A percentile compares a stretch with the other conserved stretches of the same genome.
Conservation (phyloP, 2,329 filamentous ascomycete species). For the Penicillium verrucosum region DNA sequence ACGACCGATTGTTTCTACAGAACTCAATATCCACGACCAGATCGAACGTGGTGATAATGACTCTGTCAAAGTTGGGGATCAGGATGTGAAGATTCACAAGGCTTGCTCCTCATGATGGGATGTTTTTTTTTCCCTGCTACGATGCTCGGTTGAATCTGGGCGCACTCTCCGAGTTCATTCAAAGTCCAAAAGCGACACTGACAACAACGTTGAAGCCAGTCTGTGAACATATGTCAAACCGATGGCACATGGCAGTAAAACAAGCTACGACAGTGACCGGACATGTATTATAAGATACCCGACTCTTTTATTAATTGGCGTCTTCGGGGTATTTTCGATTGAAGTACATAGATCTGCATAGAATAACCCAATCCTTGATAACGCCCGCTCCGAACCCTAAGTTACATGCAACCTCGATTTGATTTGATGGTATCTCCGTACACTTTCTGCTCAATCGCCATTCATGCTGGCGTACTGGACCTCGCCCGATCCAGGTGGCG, state of each 20-base stretch:
- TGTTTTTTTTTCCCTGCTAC: background rate
- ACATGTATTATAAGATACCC: conserved; percentile 42
- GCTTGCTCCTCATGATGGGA: conserved; percentile 36
- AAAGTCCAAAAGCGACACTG: background rate
- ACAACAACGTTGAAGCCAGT: background rate
- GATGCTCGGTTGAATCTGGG: background rate
- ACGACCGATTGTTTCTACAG: conserved; percentile 46
- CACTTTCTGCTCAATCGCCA: conserved; percentile 60
- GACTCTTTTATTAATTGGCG: conserved; percentile 34
- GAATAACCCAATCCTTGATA: conserved; percentile 25
- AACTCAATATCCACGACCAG: conserved; percentile 81
- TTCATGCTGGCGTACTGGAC: conserved; percentile 81
- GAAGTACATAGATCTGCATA: conserved; percentile 28
- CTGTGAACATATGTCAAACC: background rate
- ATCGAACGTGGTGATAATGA: conserved; percentile 94
- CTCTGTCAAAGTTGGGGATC: conserved; percentile 64
- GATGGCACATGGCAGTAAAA: background rate
- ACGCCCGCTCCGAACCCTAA: conserved; percentile 36
- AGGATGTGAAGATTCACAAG: conserved; percentile 42
- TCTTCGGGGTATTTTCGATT: conserved; percentile 33
- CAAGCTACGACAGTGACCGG: conserved; percentile 6
- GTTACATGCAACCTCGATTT: conserved; percentile 26
- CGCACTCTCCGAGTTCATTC: background rate
- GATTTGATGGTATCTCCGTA: conserved; percentile 15
- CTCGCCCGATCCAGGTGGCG: conserved; percentile 75